Percentiles rank a stretch among this genome's conserved stretches.
Conservation (phyloP, 2,329 filamentous ascomycete species). For the Harringtonia aguacate region DNA sequence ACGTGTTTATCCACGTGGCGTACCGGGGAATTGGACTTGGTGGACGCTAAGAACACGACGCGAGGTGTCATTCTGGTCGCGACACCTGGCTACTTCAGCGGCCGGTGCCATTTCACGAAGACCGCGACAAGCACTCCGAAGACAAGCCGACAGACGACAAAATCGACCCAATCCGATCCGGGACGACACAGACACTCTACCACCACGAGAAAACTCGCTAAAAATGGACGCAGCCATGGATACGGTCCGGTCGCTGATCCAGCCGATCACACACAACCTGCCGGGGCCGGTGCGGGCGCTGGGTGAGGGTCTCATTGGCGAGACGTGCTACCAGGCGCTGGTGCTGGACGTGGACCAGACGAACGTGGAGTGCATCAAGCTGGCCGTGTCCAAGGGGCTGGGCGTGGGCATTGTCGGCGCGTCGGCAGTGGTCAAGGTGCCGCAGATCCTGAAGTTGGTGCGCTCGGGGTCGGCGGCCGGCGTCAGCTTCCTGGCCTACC, state of each 20-base stretch:
- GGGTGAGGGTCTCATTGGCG: constrained; percentile 70
- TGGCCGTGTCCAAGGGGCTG: constrained; percentile 83
- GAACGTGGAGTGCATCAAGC: constrained; percentile 70
- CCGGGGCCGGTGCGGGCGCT: constrained; percentile 65
- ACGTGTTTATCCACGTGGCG: too few species aligned
- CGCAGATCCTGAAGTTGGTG: constrained; percentile 89
- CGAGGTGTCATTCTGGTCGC: neutral
- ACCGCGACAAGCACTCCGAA: too few species aligned
- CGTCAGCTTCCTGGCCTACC: constrained; percentile 80
- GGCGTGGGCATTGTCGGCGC: constrained; percentile 89
- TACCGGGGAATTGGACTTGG: too few species aligned
- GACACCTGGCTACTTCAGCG: constrained; percentile 3
- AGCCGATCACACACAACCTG: constrained; percentile 61
- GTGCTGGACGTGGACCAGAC: constrained; percentile 75
- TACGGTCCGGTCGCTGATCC: constrained; percentile 46
- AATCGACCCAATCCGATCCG: too few species aligned
- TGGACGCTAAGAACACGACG: too few species aligned
- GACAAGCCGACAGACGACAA: too few species aligned
- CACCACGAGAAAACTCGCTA: neutral
- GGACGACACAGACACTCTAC: neutral
- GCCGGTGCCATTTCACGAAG: too few species aligned
- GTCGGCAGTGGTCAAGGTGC: constrained; percentile 87
- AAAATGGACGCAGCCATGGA: too few species aligned
- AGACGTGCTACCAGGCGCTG: constrained; percentile 74
- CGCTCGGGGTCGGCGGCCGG: constrained; percentile 70